Percentiles rank a stretch among this genome's conserved stretches.
These are phyloP conservation scores for Phytopythium ostracodes DNA, from an alignment of 352 stramenopile species.

Conservation along the genomic window DNA sequence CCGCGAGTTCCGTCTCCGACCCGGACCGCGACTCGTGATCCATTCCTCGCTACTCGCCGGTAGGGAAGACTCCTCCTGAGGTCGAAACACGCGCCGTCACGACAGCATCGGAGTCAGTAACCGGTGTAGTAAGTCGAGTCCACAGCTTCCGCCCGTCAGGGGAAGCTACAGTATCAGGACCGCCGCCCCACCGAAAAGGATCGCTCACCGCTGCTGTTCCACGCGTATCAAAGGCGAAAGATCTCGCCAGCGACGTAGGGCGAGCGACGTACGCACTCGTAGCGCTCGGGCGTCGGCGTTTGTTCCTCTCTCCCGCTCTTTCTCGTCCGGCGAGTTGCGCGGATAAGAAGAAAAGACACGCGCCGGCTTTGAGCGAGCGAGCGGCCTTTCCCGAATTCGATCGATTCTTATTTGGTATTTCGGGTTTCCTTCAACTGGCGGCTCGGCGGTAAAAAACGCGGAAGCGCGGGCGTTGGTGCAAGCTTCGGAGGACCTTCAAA, in stretches of 20 bases:
- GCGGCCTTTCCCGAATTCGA: constrained; percentile 2
- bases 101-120: neutral
- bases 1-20: constrained; percentile 5
- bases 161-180: neutral
- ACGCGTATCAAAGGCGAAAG: too few relatives aligned
- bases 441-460: neutral
- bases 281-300: too few relatives aligned
- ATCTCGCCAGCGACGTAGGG: too few relatives aligned
- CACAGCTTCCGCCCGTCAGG: neutral
- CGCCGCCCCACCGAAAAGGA: neutral
- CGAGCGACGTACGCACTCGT: too few relatives aligned
- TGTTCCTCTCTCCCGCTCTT: too few relatives aligned
- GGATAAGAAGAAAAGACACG: too few relatives aligned
- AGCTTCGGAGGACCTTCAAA: constrained; percentile 2
- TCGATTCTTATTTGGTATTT: neutral
- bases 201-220: neutral
- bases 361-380: neutral
- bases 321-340: neutral
- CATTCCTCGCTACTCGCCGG: neutral
- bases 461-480: constrained; percentile 2
- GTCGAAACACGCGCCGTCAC: neutral
- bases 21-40: neutral
- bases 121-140: too few relatives aligned
- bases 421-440: neutral
- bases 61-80: too few relatives aligned